These are phyloP conservation scores for Microdochium bolleyi DNA, from an alignment of 2,329 filamentous ascomycete species.

Conservation along the genomic window DNA sequence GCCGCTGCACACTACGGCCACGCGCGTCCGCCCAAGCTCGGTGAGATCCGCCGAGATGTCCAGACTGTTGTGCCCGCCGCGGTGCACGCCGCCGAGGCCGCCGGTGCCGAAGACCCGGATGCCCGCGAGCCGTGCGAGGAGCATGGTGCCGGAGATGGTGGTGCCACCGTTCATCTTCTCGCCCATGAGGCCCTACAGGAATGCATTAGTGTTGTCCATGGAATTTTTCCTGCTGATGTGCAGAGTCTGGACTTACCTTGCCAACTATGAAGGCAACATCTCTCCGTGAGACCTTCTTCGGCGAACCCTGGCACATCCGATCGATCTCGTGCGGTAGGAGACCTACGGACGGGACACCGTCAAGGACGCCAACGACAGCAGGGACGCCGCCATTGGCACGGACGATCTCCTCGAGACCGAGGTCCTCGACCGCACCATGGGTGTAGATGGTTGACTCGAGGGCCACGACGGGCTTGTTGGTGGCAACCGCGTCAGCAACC, in stretches of 20 bases:
- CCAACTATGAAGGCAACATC: constrained; percentile 80
- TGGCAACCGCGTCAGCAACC: constrained; percentile 66
- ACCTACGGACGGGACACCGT: constrained; percentile 77
- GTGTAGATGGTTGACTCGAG: constrained; percentile 97
- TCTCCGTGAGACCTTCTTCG: constrained; percentile 77
- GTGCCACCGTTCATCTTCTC: constrained; percentile 77
- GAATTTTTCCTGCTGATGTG: too few relatives aligned
- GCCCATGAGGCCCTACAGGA: constrained; percentile 58
- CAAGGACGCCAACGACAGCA: constrained; percentile 82
- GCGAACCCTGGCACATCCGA: constrained; percentile 61
- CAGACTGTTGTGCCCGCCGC: constrained; percentile 77
- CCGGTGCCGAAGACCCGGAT: constrained; percentile 93
- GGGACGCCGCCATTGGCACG: constrained; percentile 76
- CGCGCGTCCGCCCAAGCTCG: constrained; percentile 80
- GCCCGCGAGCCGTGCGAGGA: constrained; percentile 77
- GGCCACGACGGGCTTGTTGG: constrained; percentile 77
- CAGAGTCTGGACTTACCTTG: constrained; percentile 44
- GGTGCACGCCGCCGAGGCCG: constrained; percentile 88
- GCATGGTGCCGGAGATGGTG: constrained; percentile 88
- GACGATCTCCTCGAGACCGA: constrained; percentile 72
- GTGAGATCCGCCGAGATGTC: constrained; percentile 94
- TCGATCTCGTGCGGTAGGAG: constrained; percentile 64
- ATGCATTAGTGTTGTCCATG: too few relatives aligned
- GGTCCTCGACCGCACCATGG: constrained; percentile 68
- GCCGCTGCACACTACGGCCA: constrained; percentile 82